phyloP scores from a whole-genome alignment of 2,329 filamentous ascomycete genomes.

The Madurella mycetomatis region DNA sequence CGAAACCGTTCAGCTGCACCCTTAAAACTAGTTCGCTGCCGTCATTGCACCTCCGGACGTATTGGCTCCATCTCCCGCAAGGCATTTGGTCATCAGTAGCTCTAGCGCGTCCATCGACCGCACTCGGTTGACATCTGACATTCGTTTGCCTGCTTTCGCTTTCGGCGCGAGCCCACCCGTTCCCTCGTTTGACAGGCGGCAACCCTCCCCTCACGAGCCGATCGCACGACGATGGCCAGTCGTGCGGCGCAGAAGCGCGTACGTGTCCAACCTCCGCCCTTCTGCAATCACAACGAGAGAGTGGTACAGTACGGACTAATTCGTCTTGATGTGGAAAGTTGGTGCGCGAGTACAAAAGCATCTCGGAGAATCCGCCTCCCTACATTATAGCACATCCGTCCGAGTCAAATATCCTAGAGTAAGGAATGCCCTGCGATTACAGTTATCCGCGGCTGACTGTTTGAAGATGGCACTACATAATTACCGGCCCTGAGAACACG shows the following conservation, averaged over 20 bases:
- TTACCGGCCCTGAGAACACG: slow-evolving; percentile 89
- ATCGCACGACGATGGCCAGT: slow-evolving; percentile 21
- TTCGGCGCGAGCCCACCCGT: not conserved
- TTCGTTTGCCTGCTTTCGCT: not conserved
- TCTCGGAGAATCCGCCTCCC: slow-evolving; percentile 71
- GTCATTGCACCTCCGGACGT: not conserved
- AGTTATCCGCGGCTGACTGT: not conserved
- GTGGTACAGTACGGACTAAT: not conserved
- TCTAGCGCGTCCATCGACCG: not conserved
- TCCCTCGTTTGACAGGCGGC: not conserved
- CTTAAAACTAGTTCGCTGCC: not conserved
- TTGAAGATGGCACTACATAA: slow-evolving; percentile 83
- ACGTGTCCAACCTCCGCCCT: slow-evolving; percentile 5
- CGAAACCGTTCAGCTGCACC: not conserved
- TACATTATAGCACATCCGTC: slow-evolving; percentile 88
- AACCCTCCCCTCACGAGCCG: not conserved
- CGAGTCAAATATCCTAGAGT: slow-evolving; percentile 88
- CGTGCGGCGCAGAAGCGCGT: slow-evolving; percentile 28
- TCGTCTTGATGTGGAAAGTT: slow-evolving; percentile 37
- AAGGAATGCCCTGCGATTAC: slow-evolving; percentile 28
- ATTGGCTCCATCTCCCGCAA: not conserved
- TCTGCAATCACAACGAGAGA: not conserved
- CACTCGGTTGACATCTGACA: not conserved
- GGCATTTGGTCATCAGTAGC: not conserved
- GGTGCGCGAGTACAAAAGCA: slow-evolving; percentile 59